Evolutionary conservation across 768 basidiomycete genomes (phyloP).

Genomic region (Lactarius akahatsu): DNA sequence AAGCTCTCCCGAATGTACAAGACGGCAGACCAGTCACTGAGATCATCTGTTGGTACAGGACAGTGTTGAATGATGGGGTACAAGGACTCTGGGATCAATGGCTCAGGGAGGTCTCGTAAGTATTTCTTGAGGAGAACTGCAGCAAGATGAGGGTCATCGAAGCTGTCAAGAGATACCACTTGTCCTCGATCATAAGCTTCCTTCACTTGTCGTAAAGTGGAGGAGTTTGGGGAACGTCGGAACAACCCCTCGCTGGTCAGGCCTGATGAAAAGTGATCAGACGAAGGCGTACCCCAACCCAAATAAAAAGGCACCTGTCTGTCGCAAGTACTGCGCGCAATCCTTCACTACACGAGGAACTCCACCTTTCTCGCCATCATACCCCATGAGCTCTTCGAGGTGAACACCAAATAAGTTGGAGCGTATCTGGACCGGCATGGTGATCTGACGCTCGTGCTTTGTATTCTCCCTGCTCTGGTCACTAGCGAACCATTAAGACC

Average conservation of each 20-base stretch:
- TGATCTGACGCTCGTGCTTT: slow-evolving; percentile 69
- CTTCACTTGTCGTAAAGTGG: slow-evolving; percentile 67
- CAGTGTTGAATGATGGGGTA: slow-evolving; percentile 69
- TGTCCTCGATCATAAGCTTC: slow-evolving; percentile 85
- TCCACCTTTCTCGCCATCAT: slow-evolving; percentile 75
- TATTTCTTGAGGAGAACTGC: slow-evolving; percentile 88
- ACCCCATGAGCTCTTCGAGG: slow-evolving; percentile 81
- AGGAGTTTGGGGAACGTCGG: slow-evolving; percentile 74
- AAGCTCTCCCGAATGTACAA: slow-evolving; percentile 67
- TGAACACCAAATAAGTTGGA: slow-evolving; percentile 78
- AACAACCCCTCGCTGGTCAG: slow-evolving; percentile 78
- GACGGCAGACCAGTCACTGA: slow-evolving; percentile 56
- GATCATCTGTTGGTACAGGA: slow-evolving; percentile 54
- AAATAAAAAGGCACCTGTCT: slow-evolving; percentile 43
- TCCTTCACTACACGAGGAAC: slow-evolving; percentile 82
- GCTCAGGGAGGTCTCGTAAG: slow-evolving; percentile 73
- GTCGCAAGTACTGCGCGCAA: slow-evolving; percentile 66
- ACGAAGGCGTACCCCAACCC: background rate
- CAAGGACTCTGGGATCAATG: slow-evolving; percentile 69
- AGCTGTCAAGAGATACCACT: slow-evolving; percentile 74
- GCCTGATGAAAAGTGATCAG: slow-evolving; percentile 35
- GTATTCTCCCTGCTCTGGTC: slow-evolving; percentile 63
- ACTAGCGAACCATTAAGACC: slow-evolving; percentile 3
- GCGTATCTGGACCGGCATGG: slow-evolving; percentile 57
- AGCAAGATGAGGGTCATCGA: slow-evolving; percentile 75